phyloP scores from a whole-genome alignment of 2,329 filamentous ascomycete genomes.

The Fragosphaeria purpurea region DNA sequence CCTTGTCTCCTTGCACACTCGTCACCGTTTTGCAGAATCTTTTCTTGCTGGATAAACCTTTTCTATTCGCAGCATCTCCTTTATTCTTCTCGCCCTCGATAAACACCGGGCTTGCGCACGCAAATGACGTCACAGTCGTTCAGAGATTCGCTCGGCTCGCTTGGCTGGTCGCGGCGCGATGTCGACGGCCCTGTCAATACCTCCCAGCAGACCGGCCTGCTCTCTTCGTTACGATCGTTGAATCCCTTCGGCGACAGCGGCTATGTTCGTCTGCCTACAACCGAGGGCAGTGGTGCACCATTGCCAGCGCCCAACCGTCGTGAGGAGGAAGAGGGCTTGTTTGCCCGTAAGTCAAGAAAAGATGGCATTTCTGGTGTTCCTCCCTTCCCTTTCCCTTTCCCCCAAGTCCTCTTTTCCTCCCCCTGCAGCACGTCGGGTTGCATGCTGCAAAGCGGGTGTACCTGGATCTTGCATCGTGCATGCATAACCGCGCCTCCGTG shows the following conservation, averaged over 20 bases:
- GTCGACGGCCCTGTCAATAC: conserved; percentile 67
- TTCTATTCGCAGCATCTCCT: no score
- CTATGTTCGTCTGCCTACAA: conserved; percentile 83
- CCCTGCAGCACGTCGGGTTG: conserved; percentile 28
- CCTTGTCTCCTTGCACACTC: no score
- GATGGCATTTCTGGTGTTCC: conserved; percentile 1
- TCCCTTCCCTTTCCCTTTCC: conserved; percentile 16
- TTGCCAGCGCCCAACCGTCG: conserved; percentile 73
- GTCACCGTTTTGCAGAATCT: no score
- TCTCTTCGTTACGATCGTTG: conserved; percentile 71
- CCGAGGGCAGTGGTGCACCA: conserved; percentile 72
- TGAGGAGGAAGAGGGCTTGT: conserved; percentile 93
- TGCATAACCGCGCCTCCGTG: conserved; percentile 22
- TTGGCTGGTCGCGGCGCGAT: conserved; percentile 87
- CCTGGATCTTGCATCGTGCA: conserved; percentile 29
- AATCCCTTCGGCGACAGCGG: conserved; percentile 83
- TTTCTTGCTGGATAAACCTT: no score
- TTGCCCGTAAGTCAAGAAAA: conserved; percentile 65
- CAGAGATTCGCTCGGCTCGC: conserved; percentile 84
- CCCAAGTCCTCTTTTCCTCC: not conserved
- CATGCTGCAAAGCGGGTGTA: conserved; percentile 28
- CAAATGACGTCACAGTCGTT: conserved; percentile 81
- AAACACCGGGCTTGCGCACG: no score
- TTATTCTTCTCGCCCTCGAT: no score
- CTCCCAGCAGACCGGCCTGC: conserved; percentile 57